These are phyloP conservation scores for Lagenaria siceraria DNA, from an alignment of 306 rosid species.

Conservation along the genomic window DNA sequence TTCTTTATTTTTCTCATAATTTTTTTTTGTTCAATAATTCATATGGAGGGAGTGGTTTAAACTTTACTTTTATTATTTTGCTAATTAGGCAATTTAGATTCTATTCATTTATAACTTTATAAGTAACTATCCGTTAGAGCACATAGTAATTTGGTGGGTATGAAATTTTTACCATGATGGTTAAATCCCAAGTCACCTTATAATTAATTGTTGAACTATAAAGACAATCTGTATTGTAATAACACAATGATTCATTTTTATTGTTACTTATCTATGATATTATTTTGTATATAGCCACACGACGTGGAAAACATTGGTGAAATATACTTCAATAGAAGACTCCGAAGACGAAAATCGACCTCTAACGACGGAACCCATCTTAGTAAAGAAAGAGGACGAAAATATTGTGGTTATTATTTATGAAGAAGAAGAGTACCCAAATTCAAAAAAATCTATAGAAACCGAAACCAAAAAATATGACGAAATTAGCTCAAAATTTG, in stretches of 20 bases:
- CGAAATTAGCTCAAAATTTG: background rate
- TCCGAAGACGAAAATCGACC: background rate
- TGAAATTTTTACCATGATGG: no score
- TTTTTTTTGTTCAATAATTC: no score
- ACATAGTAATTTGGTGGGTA: no score
- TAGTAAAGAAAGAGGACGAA: background rate
- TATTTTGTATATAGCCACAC: background rate
- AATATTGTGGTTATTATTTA: background rate
- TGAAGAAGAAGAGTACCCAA: background rate
- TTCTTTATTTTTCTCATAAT: no score
- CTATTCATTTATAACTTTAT: no score
- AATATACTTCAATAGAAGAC: background rate
- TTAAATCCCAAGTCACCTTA: no score
- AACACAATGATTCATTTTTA: background rate
- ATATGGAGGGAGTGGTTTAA: no score
- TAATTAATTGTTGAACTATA: no score
- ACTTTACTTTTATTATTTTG: no score
- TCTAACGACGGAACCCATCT: background rate
- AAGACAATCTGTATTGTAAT: no score
- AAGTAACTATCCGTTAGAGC: no score
- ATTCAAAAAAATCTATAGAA: background rate
- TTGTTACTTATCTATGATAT: background rate
- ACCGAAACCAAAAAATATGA: background rate
- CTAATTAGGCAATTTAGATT: no score
- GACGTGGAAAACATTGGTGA: background rate